Base-by-base conservation (phyloP, 805 yeast species). In the Schwanniomyces sp. region DNA sequence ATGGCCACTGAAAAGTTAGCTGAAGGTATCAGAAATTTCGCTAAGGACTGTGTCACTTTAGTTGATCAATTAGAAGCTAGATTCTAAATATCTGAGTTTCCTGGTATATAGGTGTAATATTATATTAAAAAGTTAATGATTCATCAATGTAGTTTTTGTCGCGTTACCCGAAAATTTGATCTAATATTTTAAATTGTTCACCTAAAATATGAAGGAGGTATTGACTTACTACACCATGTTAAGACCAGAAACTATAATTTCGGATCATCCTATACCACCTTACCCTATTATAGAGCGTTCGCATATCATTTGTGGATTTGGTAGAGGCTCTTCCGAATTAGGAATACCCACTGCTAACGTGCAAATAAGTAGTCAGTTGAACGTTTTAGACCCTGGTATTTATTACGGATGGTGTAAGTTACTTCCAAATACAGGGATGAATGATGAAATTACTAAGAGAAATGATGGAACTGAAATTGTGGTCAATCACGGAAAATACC, bases 1-100 rank as follows among this genome's bases (percentile, higher is more conserved):
- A 92, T 94, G 98, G 95, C 97, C 61, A 90, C 97, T 57, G 97
- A 90, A 79, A 94, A 94, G 80, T 83, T 94, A 68, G 75, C 96
- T 61, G 96, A 94, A 69, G 99, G 99, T 82, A 94, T 94, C 78
- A 88, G 98, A 81, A 84, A 85, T 72, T 94, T 94, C 75, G 88
- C 97, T 62, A 92, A 87, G 70, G 99, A 94, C 72, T 86, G 95
- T 62, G 84, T 76, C 61, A 85, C 96, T 47, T 81, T 94, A 68
- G 74, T 83, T 70, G 71, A 78, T 51, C 76, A 83, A 64, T 80
- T 88, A 69, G 83, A 82, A 68, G 69, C 78, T 59, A 84, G 77
- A 67, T 72, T 83, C 54, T 63, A 74, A 58, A 73, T 71, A 5
- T 21, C 40, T 18, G 5, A 32, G 7, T 12, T 29, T 12, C 14